Evolutionary conservation across 2,329 filamentous ascomycete genomes (phyloP), one percentile per base, ranked within the genome.

Genomic region (Xylaria sp.): DNA sequence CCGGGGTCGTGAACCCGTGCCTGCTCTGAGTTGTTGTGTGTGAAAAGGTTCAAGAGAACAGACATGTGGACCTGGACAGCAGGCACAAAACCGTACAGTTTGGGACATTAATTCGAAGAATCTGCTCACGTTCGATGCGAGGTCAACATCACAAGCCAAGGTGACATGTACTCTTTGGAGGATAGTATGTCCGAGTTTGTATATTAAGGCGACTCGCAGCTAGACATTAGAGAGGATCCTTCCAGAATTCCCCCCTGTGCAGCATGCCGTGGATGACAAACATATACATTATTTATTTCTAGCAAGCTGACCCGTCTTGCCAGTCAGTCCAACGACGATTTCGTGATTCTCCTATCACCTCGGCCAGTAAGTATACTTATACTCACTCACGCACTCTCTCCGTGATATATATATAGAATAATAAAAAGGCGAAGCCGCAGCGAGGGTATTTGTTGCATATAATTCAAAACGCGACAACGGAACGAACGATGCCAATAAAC

Each of bases 381-480:
- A 49, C 59, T 66, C 23, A 40, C 40, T 49, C 59, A 65, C 23
- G 33, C 40, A 65, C 31, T 56, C 42, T 63, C 56, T 44, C 26
- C 26, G 64, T 44, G 57, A 66, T 40, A 57, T 28, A 28, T 28
- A 28, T 28, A 28, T 20, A 49, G 63, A 65, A 65, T 20, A 58
- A 63, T 59, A 54, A 3, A 40, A 68, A 61, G 63, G 67, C 64
- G 69, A 74, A 74, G 71, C 71, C 51, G 74, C 70, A 75, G 74
- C 72, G 74, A 75, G 74, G 75, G 74, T 77, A 77, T 77, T 72
- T 74, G 67, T 71, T 76, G 73, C 70, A 66, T 62, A 49, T 42
- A 70, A 66, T 59, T 61, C 59, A 63, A 69, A 44, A 56, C 10
- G 65, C 58, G 54, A 62, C 61, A 49, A 33, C 26, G 36, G 42